Conservation (phyloP, 768 basidiomycete species). For the Russula foetens region DNA sequence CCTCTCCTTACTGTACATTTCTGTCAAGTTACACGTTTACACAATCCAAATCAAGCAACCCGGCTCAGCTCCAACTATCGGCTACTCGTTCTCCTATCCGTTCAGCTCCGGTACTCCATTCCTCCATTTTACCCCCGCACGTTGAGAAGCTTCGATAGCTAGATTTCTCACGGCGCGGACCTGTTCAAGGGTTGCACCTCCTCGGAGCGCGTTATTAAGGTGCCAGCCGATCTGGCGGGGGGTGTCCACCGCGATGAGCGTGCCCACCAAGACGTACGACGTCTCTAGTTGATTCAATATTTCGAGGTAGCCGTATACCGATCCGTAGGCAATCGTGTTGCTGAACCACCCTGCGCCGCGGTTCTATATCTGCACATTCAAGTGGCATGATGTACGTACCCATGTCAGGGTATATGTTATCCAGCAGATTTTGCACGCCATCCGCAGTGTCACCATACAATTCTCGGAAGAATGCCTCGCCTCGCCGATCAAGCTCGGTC, state of each 20-base stretch:
- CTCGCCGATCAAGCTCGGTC: constrained; percentile 36
- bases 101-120: constrained; percentile 40
- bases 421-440: constrained; percentile 39
- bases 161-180: constrained; percentile 46
- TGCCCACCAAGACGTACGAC: constrained; percentile 50
- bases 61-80: too few relatives aligned
- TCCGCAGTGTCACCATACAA: constrained; percentile 52
- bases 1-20: background rate
- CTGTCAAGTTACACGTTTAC: too few relatives aligned
- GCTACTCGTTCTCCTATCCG: constrained; percentile 31
- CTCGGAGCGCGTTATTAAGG: constrained; percentile 44
- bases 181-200: constrained; percentile 47
- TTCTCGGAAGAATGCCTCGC: constrained; percentile 36
- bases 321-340: constrained; percentile 48
- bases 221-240: constrained; percentile 64
- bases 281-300: constrained; percentile 45
- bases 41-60: too few relatives aligned
- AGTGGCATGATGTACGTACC: constrained; percentile 32
- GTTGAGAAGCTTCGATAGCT: constrained; percentile 41
- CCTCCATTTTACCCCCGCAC: constrained; percentile 46
- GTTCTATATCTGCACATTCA: background rate
- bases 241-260: constrained; percentile 53
- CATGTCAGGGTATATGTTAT: constrained; percentile 52
- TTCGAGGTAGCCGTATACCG: constrained; percentile 42
- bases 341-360: constrained; percentile 42